Conservation (phyloP, 345 rosid species). For the Arabidopsis arenosa region DNA sequence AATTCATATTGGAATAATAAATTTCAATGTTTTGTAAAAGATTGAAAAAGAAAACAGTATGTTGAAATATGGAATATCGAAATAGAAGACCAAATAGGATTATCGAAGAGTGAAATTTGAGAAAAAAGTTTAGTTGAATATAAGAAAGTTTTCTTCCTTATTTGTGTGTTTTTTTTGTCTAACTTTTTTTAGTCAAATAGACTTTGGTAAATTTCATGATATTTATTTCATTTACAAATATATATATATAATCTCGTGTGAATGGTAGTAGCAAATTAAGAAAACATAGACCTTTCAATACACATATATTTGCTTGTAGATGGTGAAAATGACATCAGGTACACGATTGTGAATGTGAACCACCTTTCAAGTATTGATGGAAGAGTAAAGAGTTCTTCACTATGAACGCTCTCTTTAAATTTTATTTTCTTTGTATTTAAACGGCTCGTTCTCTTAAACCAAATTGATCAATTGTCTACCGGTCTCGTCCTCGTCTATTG, state of each 20-base stretch:
- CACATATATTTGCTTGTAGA: background rate
- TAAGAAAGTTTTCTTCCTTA: background rate
- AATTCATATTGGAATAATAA: no score
- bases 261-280: background rate
- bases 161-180: background rate
- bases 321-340: background rate
- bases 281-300: conserved; percentile 4
- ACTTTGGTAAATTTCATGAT: background rate
- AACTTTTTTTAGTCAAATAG: background rate
- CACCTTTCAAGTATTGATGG: background rate
- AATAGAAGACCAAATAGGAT: background rate
- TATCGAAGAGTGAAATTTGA: background rate
- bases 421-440: background rate
- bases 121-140: background rate
- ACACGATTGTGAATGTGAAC: background rate
- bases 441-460: background rate
- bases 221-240: background rate
- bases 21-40: no score
- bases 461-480: background rate
- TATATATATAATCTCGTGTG: background rate
- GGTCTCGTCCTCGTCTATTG: background rate
- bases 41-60: no score
- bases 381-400: background rate
- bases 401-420: background rate
- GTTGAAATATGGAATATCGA: background rate